A percentile compares a stretch with the other conserved stretches of the same genome.
These are phyloP conservation scores for Phytophthora litchii DNA, from an alignment of 352 stramenopile species.

Conservation along the genomic window DNA sequence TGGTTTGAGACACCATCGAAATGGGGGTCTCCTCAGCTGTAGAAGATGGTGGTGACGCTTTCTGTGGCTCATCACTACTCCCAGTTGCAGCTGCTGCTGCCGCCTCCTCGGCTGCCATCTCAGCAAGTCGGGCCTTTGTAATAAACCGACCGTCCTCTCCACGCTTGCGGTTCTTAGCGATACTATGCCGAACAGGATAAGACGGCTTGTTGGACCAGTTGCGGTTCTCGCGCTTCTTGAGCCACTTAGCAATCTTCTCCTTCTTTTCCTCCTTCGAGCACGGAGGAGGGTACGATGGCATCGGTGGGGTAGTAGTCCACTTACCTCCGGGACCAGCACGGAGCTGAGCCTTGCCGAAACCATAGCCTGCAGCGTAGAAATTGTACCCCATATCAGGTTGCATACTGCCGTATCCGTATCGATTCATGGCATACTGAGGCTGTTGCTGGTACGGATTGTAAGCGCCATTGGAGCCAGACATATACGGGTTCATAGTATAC, in stretches of 20 bases:
- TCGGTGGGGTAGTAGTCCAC: conserved; percentile 69
- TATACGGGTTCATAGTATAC: conserved; percentile 43
- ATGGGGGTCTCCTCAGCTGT: conserved; percentile 12
- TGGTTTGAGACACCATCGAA: conserved; percentile 29
- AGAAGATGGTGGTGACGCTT: conserved; percentile 24
- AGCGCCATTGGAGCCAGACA: conserved; percentile 23
- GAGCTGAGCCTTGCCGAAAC: conserved; percentile 56
- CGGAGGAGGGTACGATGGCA: conserved; percentile 75
- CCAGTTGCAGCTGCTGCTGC: conserved; percentile 16
- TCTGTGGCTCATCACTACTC: conserved; percentile 19
- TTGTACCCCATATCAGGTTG: conserved; percentile 55
- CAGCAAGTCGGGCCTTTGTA: conserved; percentile 70
- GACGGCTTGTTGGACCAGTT: conserved; percentile 89
- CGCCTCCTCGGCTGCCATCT: conserved; percentile 71
- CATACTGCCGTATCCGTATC: conserved; percentile 50
- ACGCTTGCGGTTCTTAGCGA: conserved; percentile 82
- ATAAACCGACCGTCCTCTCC: conserved; percentile 86
- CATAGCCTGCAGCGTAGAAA: conserved; percentile 64
- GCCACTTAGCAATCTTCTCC: conserved; percentile 83
- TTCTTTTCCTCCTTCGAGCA: conserved; percentile 88
- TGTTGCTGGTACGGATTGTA: conserved; percentile 55
- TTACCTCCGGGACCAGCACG: conserved; percentile 60
- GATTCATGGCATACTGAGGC: conserved; percentile 49
- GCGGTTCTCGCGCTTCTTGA: conserved; percentile 84
- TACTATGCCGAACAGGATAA: conserved; percentile 83